Percentiles rank a stretch among this genome's conserved stretches.
Conservation (phyloP, 202 grass and related monocot genomes). For the Schoenoplectus tabernaemontani region DNA sequence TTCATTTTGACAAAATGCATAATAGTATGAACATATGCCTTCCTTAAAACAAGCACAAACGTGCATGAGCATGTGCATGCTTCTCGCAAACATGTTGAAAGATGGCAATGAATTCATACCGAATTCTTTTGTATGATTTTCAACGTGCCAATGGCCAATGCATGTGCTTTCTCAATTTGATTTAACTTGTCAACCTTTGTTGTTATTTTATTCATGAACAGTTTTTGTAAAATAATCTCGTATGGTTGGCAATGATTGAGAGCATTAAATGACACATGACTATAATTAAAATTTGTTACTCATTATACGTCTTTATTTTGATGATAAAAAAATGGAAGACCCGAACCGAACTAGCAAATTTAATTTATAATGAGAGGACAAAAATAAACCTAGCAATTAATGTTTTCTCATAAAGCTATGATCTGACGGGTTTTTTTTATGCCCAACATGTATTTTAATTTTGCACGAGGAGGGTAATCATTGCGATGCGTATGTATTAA, state of each 20-base stretch:
- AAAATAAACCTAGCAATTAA: neutral
- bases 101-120: slow-evolving; percentile 2
- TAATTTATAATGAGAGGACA: neutral
- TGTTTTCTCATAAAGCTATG: neutral
- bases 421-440: neutral
- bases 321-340: no score
- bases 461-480: neutral
- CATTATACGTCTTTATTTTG: no score
- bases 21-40: neutral
- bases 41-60: slow-evolving; percentile 11
- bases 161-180: slow-evolving; percentile 7
- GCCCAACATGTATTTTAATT: neutral
- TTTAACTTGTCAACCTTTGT: neutral
- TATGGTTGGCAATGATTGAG: slow-evolving; percentile 7
- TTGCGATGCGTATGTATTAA: neutral
- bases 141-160: neutral
- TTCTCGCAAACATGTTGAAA: neutral
- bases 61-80: neutral
- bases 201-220: neutral
- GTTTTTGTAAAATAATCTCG: neutral
- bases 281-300: neutral
- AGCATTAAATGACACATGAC: slow-evolving; percentile 20
- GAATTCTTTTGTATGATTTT: slow-evolving; percentile 20
- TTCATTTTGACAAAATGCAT: neutral
- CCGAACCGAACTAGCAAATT: neutral